These are phyloP conservation scores for Xylaria acuta DNA, from an alignment of 495 filamentous ascomycete genomes.

Conservation along the genomic window DNA sequence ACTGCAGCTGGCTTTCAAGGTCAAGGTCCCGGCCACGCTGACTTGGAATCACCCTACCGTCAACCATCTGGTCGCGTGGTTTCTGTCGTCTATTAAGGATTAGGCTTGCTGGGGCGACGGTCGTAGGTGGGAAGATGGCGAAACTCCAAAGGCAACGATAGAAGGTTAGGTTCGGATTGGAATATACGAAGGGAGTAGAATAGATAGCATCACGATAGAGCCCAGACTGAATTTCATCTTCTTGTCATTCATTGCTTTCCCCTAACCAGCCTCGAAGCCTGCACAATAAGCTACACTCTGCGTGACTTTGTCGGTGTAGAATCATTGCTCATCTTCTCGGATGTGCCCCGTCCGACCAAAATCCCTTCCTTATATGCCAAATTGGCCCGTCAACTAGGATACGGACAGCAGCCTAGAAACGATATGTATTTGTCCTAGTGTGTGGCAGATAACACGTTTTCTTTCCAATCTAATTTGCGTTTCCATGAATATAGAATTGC, in stretches of 20 bases:
- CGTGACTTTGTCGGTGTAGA: no score
- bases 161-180: neutral
- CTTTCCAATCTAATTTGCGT: no score
- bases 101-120: neutral
- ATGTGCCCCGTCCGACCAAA: no score
- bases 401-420: no score
- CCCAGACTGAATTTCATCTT: neutral
- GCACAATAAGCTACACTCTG: no score
- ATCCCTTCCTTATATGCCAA: no score
- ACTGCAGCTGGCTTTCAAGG: constrained; percentile 43
- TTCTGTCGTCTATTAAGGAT: constrained; percentile 33
- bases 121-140: neutral
- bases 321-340: no score
- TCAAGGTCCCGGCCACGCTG: constrained; percentile 51
- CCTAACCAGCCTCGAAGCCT: neutral
- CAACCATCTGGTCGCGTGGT: constrained; percentile 44
- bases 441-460: no score
- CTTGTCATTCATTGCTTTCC: neutral
- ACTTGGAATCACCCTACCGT: constrained; percentile 49
- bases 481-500: no score
- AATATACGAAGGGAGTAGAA: neutral
- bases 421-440: no score
- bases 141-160: neutral
- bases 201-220: neutral
- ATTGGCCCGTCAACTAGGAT: no score